Evolutionary conservation across 2,329 filamentous ascomycete species (phyloP), one percentile per base, ranked within the genome.

Genomic region (Aurifilum marmelostoma): DNA sequence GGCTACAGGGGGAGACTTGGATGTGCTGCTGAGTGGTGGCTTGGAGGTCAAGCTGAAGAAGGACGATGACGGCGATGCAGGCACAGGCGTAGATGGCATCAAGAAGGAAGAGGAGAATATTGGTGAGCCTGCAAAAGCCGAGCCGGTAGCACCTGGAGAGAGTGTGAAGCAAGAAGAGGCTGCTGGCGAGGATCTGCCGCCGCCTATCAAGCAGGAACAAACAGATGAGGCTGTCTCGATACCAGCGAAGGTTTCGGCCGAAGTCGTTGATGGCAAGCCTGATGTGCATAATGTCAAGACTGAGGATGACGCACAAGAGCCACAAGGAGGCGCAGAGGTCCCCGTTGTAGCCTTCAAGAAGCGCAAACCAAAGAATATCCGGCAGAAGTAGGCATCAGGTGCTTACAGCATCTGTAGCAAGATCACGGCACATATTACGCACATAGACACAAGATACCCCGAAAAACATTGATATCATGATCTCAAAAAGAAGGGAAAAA

Each of bases 271-370:
- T 63, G 59, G 75, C 7, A 79, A 81, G 43, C 9, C 32, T 39
- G 52, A 41, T 16, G 16, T 21, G 8, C 50, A 66, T 61, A 27
- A 3, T 16, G 4, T 62, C 37, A 63, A 71, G 65, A 73, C 75
- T 39, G 78, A 82, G 63, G 75, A 82, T 63, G 75, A 74, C 11
- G 63, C 63, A 2, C 67, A 72, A 41, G 58, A 67, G 24, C 69
- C 72, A 24, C 16, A 62, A 59, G 61, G n/a, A 41, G 60, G 43
- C 18, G 71, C 67, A 29, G 75, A 73, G 12, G 72, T 77, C 2
- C 75, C 82, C 14, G 83, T 86, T 2, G 85, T 93, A 2, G 82
- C 93, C 3, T 96, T 95, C 80, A 95, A 94, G 80, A 94, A 94
- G 81, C 83, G 92, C 66, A 95, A 93, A 76, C 83, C 88, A 18